Conservation (phyloP, 805 yeast species). For the Torulaspora indica region DNA sequence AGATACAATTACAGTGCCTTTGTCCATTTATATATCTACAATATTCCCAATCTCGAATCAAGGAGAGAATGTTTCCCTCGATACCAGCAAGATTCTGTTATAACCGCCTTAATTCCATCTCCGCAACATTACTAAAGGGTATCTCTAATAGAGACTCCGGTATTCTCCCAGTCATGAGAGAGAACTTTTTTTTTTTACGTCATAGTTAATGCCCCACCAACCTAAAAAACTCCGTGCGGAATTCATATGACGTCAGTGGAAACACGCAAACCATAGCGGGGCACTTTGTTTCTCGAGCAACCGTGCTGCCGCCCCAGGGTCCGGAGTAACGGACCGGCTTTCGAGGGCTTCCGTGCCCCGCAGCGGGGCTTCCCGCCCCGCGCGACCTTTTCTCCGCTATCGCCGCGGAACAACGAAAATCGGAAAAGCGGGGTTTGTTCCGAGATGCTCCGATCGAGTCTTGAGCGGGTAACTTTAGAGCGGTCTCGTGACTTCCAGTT, state of each 20-base stretch:
- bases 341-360: neutral
- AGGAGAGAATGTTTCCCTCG: neutral
- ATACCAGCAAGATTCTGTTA: neutral
- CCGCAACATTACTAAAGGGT: too few relatives aligned
- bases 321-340: neutral
- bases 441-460: too few relatives aligned
- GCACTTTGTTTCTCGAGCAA: neutral
- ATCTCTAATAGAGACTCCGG: too few relatives aligned
- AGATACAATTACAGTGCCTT: too few relatives aligned
- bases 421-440: too few relatives aligned
- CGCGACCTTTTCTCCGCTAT: neutral
- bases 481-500: too few relatives aligned
- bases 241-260: neutral
- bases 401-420: too few relatives aligned
- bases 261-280: neutral
- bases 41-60: neutral
- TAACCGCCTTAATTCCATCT: neutral
- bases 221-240: too few relatives aligned
- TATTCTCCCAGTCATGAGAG: too few relatives aligned
- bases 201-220: too few relatives aligned
- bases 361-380: neutral
- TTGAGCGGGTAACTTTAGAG: too few relatives aligned
- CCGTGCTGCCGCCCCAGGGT: neutral
- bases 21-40: neutral
- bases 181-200: too few relatives aligned